A percentile compares a stretch with the other conserved stretches of the same genome.
These are phyloP conservation scores for Naumovozyma castellii DNA, from an alignment of 805 yeast genomes.

Conservation along the genomic window DNA sequence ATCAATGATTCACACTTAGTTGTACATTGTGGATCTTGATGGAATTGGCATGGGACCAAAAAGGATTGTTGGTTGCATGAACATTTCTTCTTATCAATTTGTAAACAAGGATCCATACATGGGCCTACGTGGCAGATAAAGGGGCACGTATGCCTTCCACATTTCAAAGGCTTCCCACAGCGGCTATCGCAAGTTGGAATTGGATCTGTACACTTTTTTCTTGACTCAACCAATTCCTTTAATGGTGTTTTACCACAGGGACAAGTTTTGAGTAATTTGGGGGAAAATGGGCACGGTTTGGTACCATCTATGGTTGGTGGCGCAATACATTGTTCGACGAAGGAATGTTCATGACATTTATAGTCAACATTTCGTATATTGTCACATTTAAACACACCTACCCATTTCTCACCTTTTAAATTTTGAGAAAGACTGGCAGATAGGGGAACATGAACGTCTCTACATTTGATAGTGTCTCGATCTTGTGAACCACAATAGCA, in stretches of 20 bases:
- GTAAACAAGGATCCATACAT: slow-evolving; percentile 59
- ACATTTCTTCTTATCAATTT: slow-evolving; percentile 45
- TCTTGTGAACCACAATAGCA: slow-evolving; percentile 72
- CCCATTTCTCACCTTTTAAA: slow-evolving; percentile 32
- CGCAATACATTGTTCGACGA: slow-evolving; percentile 36
- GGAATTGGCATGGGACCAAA: slow-evolving; percentile 53
- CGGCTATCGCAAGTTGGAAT: slow-evolving; percentile 61
- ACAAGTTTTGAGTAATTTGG: slow-evolving; percentile 52
- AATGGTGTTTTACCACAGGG: slow-evolving; percentile 67
- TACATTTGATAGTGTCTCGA: slow-evolving; percentile 29
- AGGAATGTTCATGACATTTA: slow-evolving; percentile 60
- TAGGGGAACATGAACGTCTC: slow-evolving; percentile 35
- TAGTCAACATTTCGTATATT: slow-evolving; percentile 37
- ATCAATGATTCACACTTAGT: slow-evolving; percentile 65
- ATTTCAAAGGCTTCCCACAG: slow-evolving; percentile 54
- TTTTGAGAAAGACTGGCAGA: slow-evolving; percentile 29
- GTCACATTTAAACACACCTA: slow-evolving; percentile 45
- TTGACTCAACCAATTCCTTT: slow-evolving; percentile 30
- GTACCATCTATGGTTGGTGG: slow-evolving; percentile 18
- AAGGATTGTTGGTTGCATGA: slow-evolving; percentile 50
- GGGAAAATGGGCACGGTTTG: slow-evolving; percentile 53
- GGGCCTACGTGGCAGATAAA: slow-evolving; percentile 68
- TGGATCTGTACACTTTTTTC: slow-evolving; percentile 63
- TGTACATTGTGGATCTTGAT: slow-evolving; percentile 52
- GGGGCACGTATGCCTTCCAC: slow-evolving; percentile 67